Evolutionary conservation across 108 stramenopile genomes (phyloP).

Genomic region (Bacterosira constricta): DNA sequence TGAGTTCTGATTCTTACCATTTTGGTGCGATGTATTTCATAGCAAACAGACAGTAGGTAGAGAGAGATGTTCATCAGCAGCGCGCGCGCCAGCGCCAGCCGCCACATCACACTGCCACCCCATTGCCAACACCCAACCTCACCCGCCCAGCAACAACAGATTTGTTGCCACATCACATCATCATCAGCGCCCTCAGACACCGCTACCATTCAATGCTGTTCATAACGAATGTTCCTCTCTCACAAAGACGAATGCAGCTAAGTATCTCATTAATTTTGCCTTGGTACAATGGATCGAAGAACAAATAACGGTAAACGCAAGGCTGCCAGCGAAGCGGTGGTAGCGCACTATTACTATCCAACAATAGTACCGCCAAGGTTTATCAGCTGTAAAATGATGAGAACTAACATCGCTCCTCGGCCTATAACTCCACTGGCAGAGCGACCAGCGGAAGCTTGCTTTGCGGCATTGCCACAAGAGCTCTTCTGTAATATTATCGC

Average conservation of each 20-base stretch:
- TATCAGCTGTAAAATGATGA: background rate
- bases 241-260: background rate
- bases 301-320: background rate
- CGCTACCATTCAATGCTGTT: background rate
- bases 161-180: background rate
- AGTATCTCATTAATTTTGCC: background rate
- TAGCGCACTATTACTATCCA: too few species aligned
- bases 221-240: too few species aligned
- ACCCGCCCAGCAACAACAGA: too few species aligned
- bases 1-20: too few species aligned
- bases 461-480: constrained; percentile 11
- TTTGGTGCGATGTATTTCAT: too few species aligned
- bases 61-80: too few species aligned
- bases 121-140: too few species aligned
- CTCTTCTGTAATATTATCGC: constrained; percentile 21
- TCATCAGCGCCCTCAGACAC: background rate
- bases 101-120: too few species aligned
- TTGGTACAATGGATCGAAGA: too few species aligned
- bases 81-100: too few species aligned
- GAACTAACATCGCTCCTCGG: background rate
- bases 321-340: background rate
- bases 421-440: background rate
- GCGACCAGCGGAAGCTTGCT: background rate
- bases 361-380: background rate
- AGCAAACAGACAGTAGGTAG: too few species aligned